Evolutionary conservation across 768 basidiomycete species (phyloP).

Genomic region (Lactarius tabidus): DNA sequence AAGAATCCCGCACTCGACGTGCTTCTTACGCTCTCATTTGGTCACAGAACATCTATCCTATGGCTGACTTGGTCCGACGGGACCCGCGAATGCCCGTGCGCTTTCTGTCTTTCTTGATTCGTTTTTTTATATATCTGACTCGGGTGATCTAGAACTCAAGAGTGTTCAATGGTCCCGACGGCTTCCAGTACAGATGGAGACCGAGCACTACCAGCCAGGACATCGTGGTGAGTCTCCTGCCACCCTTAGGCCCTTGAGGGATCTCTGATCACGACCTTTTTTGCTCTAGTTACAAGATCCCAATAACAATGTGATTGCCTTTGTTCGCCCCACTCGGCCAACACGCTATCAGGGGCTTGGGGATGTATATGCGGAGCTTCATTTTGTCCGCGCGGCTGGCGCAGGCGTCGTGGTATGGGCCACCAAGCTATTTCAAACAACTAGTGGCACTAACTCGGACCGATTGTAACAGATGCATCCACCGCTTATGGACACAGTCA

Average conservation of each 20-base stretch:
- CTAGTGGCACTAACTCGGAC: constrained; percentile 15
- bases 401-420: constrained; percentile 71
- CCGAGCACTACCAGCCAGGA: constrained; percentile 49
- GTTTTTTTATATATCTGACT: constrained; percentile 19
- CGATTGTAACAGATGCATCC: constrained; percentile 63
- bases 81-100: constrained; percentile 60
- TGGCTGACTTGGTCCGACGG: constrained; percentile 76
- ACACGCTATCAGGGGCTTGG: constrained; percentile 78
- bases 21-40: constrained; percentile 17
- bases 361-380: constrained; percentile 82
- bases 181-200: constrained; percentile 75
- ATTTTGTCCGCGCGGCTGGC: constrained; percentile 75
- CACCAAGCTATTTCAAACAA: constrained; percentile 15
- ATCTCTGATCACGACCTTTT: constrained; percentile 5
- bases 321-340: constrained; percentile 72
- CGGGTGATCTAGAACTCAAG: constrained; percentile 35
- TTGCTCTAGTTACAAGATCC: constrained; percentile 79
- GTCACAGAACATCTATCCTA: constrained; percentile 65
- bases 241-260: constrained; percentile 2
- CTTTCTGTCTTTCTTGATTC: constrained; percentile 25
- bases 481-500: constrained; percentile 86
- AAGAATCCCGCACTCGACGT: constrained; percentile 29
- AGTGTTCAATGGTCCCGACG: constrained; percentile 79
- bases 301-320: constrained; percentile 65
- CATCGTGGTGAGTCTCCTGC: constrained; percentile 43